phyloP scores from a whole-genome alignment of 495 filamentous ascomycete genomes.

The Arthonia radiata region DNA sequence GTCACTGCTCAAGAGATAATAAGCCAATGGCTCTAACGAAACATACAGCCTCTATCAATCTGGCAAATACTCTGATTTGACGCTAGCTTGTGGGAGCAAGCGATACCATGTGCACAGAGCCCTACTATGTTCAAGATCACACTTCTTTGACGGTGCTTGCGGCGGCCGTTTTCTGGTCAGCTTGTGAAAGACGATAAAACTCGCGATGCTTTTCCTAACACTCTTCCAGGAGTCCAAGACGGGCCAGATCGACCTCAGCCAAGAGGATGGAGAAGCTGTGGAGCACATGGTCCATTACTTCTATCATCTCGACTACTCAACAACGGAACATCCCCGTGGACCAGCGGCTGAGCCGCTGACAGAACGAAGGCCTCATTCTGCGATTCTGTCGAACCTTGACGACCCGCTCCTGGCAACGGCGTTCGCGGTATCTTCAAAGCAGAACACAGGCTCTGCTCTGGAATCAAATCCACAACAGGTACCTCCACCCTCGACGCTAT shows the following conservation, averaged over 20 bases:
- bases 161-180: constrained; percentile 7
- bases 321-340: not conserved
- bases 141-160: constrained; percentile 18
- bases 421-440: too few species aligned
- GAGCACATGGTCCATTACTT: constrained; percentile 20
- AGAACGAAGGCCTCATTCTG: too few species aligned
- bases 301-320: constrained; percentile 18
- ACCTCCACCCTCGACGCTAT: too few species aligned
- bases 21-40: constrained; percentile 6
- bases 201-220: not conserved
- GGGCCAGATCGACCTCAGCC: constrained; percentile 14
- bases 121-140: constrained; percentile 15
- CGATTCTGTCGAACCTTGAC: constrained; percentile 11
- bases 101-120: constrained; percentile 15
- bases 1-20: not conserved
- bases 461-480: too few species aligned
- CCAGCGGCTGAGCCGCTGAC: too few species aligned
- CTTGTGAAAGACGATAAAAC: not conserved
- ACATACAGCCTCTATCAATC: constrained; percentile 8
- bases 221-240: constrained; percentile 8
- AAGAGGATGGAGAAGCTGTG: constrained; percentile 18
- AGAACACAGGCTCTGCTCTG: too few species aligned
- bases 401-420: constrained; percentile 15
- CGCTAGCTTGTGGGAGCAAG: constrained; percentile 12
- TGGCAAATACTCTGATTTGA: constrained; percentile 18